Conservation (phyloP, 2,329 filamentous ascomycete genomes). For the Pyrenophora graminea region DNA sequence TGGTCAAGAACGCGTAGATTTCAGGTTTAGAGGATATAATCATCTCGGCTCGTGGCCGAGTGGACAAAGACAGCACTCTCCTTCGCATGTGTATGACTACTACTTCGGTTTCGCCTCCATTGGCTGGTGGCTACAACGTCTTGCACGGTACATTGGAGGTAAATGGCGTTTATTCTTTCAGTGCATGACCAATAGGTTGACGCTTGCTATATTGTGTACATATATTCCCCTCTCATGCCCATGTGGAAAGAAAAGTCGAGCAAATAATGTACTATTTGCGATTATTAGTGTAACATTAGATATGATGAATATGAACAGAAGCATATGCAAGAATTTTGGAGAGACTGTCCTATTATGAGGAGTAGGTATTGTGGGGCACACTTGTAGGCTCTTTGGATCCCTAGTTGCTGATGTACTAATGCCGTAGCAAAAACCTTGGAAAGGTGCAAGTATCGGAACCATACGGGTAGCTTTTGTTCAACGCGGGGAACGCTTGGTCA, state of each 20-base stretch:
- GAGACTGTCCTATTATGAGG: too few relatives aligned
- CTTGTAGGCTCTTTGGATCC: too few relatives aligned
- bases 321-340: too few relatives aligned
- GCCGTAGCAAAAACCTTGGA: too few relatives aligned
- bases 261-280: slow-evolving; percentile 11
- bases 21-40: not conserved
- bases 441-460: too few relatives aligned
- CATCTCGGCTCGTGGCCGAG: not conserved
- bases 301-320: slow-evolving; percentile 18
- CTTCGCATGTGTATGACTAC: slow-evolving; percentile 31
- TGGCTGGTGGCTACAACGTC: slow-evolving; percentile 10
- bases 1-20: slow-evolving; percentile 76
- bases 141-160: slow-evolving; percentile 21
- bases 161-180: slow-evolving; percentile 25
- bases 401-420: too few relatives aligned
- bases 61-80: not conserved
- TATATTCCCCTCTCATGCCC: slow-evolving; percentile 39
- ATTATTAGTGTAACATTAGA: slow-evolving; percentile 29
- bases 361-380: too few relatives aligned
- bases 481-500: too few relatives aligned
- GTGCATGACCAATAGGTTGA: slow-evolving; percentile 2
- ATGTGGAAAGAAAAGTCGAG: slow-evolving; percentile 26
- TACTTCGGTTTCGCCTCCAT: slow-evolving; percentile 17
- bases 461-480: too few relatives aligned
- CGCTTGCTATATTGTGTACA: slow-evolving; percentile 25